These are phyloP conservation scores for Leccinum uliginosum DNA, from an alignment of 768 basidiomycete species.

Conservation along the genomic window DNA sequence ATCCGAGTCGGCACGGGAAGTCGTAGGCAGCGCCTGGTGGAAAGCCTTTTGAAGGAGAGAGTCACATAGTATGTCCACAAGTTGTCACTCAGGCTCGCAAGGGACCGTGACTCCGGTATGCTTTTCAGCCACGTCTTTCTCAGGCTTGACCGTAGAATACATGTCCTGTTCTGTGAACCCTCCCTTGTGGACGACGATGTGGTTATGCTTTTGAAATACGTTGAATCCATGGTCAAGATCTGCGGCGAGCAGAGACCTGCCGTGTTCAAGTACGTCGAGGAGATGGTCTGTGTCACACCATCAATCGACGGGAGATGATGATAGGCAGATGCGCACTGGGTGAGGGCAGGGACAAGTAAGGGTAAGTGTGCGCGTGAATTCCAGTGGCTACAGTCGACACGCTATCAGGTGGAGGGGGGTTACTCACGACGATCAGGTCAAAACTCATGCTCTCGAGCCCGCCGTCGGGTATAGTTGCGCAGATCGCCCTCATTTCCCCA, in stretches of 20 bases:
- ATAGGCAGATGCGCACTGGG: constrained; percentile 59
- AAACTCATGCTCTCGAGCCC: constrained; percentile 55
- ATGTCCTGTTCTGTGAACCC: constrained; percentile 54
- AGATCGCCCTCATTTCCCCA: constrained; percentile 65
- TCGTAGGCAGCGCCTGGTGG: constrained; percentile 78
- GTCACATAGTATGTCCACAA: too few species aligned
- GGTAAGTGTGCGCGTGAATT: background rate
- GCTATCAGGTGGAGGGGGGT: background rate
- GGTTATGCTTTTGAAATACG: constrained; percentile 29
- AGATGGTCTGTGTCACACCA: constrained; percentile 47
- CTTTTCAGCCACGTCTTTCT: constrained; percentile 46
- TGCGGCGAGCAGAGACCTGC: constrained; percentile 56
- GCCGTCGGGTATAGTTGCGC: constrained; percentile 37
- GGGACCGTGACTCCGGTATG: too few species aligned
- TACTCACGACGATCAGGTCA: constrained; percentile 65
- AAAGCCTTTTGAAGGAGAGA: constrained; percentile 61
- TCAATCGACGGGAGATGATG: constrained; percentile 55
- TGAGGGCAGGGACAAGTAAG: too few species aligned
- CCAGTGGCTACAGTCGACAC: background rate
- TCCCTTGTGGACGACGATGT: constrained; percentile 49
- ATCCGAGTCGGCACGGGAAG: constrained; percentile 19
- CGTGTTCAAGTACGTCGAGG: constrained; percentile 50
- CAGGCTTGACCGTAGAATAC: constrained; percentile 41
- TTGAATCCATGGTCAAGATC: constrained; percentile 33
- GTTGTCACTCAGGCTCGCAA: too few species aligned